Conservation (phyloP, 176 grass and related monocot species). For the Oryza rufipogon region DNA sequence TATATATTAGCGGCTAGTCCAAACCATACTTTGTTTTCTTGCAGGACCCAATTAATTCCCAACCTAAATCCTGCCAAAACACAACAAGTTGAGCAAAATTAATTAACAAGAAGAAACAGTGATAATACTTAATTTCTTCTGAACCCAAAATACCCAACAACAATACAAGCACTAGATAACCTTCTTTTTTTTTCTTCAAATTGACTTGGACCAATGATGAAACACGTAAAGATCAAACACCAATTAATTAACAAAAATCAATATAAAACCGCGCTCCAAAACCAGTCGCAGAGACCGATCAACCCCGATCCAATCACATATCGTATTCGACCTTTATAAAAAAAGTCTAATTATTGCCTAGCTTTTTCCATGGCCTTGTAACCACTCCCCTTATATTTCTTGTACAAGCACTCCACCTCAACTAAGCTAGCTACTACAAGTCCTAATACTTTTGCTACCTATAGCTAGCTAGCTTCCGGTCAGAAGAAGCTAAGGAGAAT, state of each 20-base stretch:
- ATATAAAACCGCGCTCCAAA: constrained; percentile 26
- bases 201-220: constrained; percentile 24
- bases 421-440: constrained; percentile 29
- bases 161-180: neutral
- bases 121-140: neutral
- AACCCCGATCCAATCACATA: constrained; percentile 37
- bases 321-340: constrained; percentile 47
- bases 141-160: neutral
- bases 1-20: neutral
- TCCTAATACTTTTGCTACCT: constrained; percentile 29
- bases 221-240: neutral
- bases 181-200: neutral
- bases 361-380: constrained; percentile 54
- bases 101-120: neutral
- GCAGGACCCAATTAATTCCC: constrained; percentile 6
- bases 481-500: constrained; percentile 40
- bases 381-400: constrained; percentile 71
- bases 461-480: constrained; percentile 38
- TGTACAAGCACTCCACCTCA: constrained; percentile 59
- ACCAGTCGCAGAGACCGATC: neutral
- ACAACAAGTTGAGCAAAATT: constrained; percentile 1
- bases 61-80: constrained; percentile 11
- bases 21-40: neutral
- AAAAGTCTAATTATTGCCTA: constrained; percentile 56
- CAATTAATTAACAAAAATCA: neutral